Conservation (phyloP, 129 eudicot genomes). For the Tagetes erecta region DNA sequence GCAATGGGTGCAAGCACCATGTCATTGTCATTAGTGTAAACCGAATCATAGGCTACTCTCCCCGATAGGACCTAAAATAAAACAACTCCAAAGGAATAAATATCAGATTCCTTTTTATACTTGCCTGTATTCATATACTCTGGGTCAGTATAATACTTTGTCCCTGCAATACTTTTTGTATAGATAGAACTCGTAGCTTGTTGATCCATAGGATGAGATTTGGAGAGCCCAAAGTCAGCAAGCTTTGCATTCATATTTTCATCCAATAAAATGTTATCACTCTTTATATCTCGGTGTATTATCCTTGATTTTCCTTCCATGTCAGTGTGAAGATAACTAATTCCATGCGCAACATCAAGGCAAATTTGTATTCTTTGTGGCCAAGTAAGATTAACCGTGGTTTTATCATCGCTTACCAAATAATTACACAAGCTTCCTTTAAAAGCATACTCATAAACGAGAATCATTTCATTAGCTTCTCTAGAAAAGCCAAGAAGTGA, state of each 20-base stretch:
- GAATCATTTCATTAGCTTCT: too few relatives aligned
- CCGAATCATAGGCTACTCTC: not conserved
- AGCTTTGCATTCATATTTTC: not conserved
- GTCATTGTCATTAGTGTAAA: not conserved
- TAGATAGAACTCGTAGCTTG: not conserved
- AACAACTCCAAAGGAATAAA: not conserved
- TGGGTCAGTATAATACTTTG: not conserved
- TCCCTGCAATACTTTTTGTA: not conserved
- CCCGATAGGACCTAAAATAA: not conserved
- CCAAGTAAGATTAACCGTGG: not conserved
- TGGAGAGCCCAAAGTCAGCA: not conserved
- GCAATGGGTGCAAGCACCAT: slow-evolving; percentile 1
- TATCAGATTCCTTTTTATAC: not conserved
- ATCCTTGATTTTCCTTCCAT: too few relatives aligned
- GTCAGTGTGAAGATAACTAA: too few relatives aligned
- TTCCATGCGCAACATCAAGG: too few relatives aligned
- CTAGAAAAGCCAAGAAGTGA: too few relatives aligned
- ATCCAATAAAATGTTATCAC: not conserved
- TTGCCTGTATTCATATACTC: not conserved
- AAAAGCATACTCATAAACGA: too few relatives aligned
- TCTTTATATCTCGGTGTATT: not conserved
- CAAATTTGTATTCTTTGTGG: not conserved
- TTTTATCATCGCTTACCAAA: not conserved
- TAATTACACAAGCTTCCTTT: not conserved
- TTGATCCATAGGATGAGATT: not conserved